These are phyloP conservation scores for Ilex asprella DNA, from an alignment of 257 asterid genomes.

Conservation along the genomic window DNA sequence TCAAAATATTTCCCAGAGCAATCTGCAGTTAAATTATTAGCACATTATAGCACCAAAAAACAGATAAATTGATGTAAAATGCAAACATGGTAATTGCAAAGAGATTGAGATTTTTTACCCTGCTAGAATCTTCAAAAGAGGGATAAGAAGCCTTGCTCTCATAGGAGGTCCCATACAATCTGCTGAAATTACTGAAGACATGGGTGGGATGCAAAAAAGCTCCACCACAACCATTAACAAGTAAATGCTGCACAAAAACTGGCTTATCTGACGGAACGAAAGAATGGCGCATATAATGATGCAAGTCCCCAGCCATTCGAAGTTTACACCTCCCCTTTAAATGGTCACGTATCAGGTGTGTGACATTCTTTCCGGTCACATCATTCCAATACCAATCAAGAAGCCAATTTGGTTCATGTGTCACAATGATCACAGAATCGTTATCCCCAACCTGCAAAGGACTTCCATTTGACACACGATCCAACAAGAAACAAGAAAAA, in stretches of 20 bases:
- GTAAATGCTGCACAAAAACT: constrained; percentile 73
- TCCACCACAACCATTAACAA: constrained; percentile 98
- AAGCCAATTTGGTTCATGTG: constrained; percentile 97
- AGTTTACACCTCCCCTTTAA: constrained; percentile 84
- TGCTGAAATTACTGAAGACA: constrained; percentile 69
- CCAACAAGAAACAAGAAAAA: background rate
- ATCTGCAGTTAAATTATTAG: constrained; percentile 40
- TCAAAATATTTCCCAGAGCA: constrained; percentile 92
- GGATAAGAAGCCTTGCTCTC: constrained; percentile 91
- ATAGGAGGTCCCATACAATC: constrained; percentile 50
- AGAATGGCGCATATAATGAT: constrained; percentile 98
- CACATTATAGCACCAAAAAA: background rate
- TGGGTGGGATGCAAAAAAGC: constrained; percentile 99
- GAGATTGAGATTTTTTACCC: constrained; percentile 39
- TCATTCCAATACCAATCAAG: constrained; percentile 91
- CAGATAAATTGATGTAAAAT: background rate
- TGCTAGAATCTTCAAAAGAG: constrained; percentile 93
- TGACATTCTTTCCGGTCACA: constrained; percentile 66
- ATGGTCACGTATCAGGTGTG: constrained; percentile 77
- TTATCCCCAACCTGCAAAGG: constrained; percentile 57
- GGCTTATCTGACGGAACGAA: constrained; percentile 75
- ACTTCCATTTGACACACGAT: background rate
- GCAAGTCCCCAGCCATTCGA: constrained; percentile 94
- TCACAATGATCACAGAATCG: constrained; percentile 93
- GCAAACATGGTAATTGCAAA: too few species aligned